Percentiles rank a stretch among this genome's conserved stretches.
Evolutionary conservation across 75 land plant species (phyloP).

Genomic region (Cupressus sempervirens): DNA sequence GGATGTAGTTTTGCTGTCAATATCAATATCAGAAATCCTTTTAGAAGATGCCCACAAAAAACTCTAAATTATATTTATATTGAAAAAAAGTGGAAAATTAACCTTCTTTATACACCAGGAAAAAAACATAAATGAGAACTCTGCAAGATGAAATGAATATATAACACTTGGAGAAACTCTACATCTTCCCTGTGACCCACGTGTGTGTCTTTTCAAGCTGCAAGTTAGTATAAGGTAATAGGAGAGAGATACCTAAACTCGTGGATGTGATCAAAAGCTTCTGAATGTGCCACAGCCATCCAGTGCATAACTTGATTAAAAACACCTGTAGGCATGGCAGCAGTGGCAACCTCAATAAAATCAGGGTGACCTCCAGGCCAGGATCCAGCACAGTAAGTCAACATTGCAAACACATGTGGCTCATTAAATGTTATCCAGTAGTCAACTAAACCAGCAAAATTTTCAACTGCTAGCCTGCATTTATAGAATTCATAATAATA

Average conservation of each 20-base stretch:
- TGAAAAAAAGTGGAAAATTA: background rate
- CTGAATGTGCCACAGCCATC: constrained; percentile 81
- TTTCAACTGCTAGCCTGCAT: constrained; percentile 84
- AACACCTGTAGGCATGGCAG: constrained; percentile 83
- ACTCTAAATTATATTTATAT: background rate
- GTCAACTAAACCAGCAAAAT: constrained; percentile 75
- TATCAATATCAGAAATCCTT: constrained; percentile 7
- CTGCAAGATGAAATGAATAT: background rate
- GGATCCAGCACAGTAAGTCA: constrained; percentile 97
- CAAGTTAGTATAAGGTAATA: background rate
- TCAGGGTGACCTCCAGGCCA: constrained; percentile 99
- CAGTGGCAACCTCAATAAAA: constrained; percentile 86
- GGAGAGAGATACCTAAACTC: constrained; percentile 47
- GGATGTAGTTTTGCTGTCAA: constrained; percentile 29
- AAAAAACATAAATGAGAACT: background rate
- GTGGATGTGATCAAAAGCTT: constrained; percentile 95
- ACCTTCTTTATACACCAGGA: constrained; percentile 5
- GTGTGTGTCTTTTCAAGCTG: constrained; percentile 2
- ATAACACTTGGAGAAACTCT: background rate
- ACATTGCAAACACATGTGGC: constrained; percentile 95
- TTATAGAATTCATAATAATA: background rate
- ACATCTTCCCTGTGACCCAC: background rate
- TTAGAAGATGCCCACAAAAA: background rate
- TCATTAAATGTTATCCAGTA: constrained; percentile 98
- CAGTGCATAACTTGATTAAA: constrained; percentile 75